Evolutionary conservation across 805 yeast species (phyloP), one percentile per base, ranked within the genome.

Genomic region (Candida dajiaensis): DNA sequence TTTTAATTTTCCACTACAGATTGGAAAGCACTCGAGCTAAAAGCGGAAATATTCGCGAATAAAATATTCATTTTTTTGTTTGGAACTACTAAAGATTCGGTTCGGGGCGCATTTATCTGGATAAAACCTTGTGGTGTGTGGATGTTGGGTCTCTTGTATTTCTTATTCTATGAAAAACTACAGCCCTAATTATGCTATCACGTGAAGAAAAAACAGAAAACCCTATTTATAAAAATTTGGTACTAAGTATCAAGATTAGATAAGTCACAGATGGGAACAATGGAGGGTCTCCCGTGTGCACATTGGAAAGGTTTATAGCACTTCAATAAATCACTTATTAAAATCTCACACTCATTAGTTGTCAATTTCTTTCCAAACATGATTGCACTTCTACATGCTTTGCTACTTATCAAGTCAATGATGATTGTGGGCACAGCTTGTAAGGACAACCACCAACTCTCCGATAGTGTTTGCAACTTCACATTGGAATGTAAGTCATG

Each of bases 281-380:
- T 60, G 0, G 89, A 76, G 0, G 95, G 95, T 46, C 96, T 64
- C 0, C 95, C 95, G 61, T 88, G 96, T 0, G 96, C 96, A 68
- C 96, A 89, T 46, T 76, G 80, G 52, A 85, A 83, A 0, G 96
- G 95, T 18, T 71, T 62, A 13, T 64, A 55, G 56, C 95, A 86
- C 4, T 44, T 20, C 0, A 68, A 52, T 25, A 88, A 66, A 1
- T 63, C 50, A 1, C 41, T 29, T 0, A 87, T 54, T 20, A 86
- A 54, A 0, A 58, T 38, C 6, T 53, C 49, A 63, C 87, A 81
- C 43, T 81, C 76, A 0, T 44, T 48, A 2, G 38, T 46, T 0
- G 69, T 54, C 38, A 89, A 59, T 1, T 45, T 35, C 38, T 78
- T 80, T 0, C 95, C 95, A 66, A 88, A 86, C 81, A 73, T 85